A percentile compares a stretch with the other conserved stretches of the same genome.
Conservation (phyloP, 2,329 filamentous ascomycete genomes). For the Monosporascus sp. region DNA sequence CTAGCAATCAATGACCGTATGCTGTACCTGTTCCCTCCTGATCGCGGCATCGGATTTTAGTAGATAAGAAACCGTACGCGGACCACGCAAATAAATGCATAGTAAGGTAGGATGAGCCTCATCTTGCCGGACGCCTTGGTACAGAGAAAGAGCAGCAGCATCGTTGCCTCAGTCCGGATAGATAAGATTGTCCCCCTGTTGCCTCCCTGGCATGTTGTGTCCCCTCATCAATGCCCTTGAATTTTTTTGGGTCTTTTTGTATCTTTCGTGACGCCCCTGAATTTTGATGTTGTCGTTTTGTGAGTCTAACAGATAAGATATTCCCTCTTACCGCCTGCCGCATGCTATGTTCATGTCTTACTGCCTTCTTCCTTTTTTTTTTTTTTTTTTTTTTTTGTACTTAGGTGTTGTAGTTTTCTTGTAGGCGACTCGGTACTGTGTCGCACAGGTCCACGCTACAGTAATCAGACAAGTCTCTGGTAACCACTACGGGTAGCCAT, state of each 20-base stretch:
- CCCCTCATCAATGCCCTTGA: background rate
- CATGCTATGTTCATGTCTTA: background rate
- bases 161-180: background rate
- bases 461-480: background rate
- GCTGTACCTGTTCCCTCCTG: background rate
- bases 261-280: background rate
- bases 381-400: background rate
- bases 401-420: background rate
- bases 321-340: background rate
- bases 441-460: background rate
- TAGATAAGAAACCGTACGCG: background rate
- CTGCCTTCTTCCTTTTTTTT: background rate
- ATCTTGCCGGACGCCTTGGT: background rate
- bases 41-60: background rate
- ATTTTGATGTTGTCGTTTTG: background rate
- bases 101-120: background rate
- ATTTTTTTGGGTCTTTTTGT: background rate
- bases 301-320: background rate
- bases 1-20: background rate
- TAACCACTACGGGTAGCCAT: background rate
- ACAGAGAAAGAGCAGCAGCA: background rate
- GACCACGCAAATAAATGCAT: background rate
- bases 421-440: background rate
- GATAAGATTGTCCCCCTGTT: background rate
- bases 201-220: background rate